phyloP scores from a whole-genome alignment of 805 yeast genomes.

The Ogataea paraovalis region DNA sequence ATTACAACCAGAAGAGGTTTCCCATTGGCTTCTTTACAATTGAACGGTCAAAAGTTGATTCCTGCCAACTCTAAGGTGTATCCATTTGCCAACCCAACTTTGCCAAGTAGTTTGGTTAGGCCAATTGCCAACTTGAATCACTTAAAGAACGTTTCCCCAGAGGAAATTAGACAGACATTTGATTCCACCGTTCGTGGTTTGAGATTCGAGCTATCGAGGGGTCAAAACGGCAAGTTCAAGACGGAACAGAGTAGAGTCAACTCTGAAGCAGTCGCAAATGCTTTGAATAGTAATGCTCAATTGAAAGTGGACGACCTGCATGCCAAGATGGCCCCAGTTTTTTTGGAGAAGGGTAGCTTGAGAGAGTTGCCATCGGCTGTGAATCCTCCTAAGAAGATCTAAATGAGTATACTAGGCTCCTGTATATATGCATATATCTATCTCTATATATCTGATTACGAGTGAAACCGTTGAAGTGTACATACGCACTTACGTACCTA shows the following conservation, averaged over 20 bases:
- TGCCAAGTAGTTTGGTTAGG: constrained; percentile 17
- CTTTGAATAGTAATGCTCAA: constrained; percentile 29
- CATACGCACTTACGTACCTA: too few species aligned
- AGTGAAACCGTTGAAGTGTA: not conserved
- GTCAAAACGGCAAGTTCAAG: constrained; percentile 17
- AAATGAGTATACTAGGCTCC: not conserved
- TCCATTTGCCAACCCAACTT: constrained; percentile 25
- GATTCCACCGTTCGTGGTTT: constrained; percentile 26
- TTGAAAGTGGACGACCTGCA: constrained; percentile 27
- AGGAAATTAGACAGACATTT: constrained; percentile 18
- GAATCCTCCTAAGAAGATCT: constrained; percentile 1
- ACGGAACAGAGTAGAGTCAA: constrained; percentile 25
- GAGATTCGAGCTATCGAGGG: constrained; percentile 23
- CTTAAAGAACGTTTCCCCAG: constrained; percentile 14
- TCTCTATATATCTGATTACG: not conserved
- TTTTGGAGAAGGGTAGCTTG: constrained; percentile 18
- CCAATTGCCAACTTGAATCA: constrained; percentile 8
- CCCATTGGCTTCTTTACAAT: constrained; percentile 7
- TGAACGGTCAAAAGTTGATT: constrained; percentile 1
- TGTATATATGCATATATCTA: not conserved
- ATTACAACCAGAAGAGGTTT: constrained; percentile 22
- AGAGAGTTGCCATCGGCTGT: constrained; percentile 20
- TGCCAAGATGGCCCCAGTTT: constrained; percentile 13
- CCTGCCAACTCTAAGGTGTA: constrained; percentile 18
- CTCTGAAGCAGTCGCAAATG: constrained; percentile 30